A percentile compares a stretch with the other conserved stretches of the same genome.
phyloP scores from a whole-genome alignment of 2,329 filamentous ascomycete genomes.

The Berkeleyomyces basicola region DNA sequence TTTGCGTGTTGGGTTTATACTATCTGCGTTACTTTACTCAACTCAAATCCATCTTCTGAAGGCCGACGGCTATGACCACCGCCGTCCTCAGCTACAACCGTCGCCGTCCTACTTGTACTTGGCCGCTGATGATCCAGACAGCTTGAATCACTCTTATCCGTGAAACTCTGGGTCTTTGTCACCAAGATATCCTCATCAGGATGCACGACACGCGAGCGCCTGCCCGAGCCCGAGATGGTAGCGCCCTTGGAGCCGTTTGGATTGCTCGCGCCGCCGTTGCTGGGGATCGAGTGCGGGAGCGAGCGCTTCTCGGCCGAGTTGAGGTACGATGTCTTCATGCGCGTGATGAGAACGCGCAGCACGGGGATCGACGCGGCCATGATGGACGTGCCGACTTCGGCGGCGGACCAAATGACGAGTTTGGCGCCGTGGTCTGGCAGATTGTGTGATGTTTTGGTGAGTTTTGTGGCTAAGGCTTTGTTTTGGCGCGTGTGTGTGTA shows the following conservation, averaged over 20 bases:
- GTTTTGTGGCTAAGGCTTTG: not conserved
- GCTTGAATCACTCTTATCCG: constrained; percentile 1
- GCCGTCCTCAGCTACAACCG: not conserved
- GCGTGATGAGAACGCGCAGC: constrained; percentile 15
- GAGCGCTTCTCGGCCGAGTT: constrained; percentile 11
- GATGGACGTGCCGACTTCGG: constrained; percentile 16
- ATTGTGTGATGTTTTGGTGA: constrained; percentile 2
- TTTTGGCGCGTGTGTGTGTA: not conserved
- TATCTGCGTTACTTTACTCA: constrained; percentile 6
- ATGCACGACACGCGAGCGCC: not conserved
- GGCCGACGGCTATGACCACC: not conserved
- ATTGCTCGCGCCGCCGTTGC: not conserved
- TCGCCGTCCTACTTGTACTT: not conserved
- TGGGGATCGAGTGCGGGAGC: not conserved
- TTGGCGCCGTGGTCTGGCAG: constrained; percentile 14
- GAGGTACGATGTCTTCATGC: constrained; percentile 14
- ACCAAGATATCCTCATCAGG: constrained; percentile 8
- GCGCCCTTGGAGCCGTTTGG: not conserved
- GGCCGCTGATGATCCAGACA: not conserved
- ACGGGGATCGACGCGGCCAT: constrained; percentile 17
- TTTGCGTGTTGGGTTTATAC: not conserved
- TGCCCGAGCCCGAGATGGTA: not conserved
- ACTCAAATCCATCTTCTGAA: not conserved
- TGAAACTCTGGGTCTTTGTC: not conserved
- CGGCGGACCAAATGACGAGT: constrained; percentile 16